Evolutionary conservation across 2,329 filamentous ascomycete species (phyloP), one percentile per base, ranked within the genome.

Genomic region (Aspergillus sp.): DNA sequence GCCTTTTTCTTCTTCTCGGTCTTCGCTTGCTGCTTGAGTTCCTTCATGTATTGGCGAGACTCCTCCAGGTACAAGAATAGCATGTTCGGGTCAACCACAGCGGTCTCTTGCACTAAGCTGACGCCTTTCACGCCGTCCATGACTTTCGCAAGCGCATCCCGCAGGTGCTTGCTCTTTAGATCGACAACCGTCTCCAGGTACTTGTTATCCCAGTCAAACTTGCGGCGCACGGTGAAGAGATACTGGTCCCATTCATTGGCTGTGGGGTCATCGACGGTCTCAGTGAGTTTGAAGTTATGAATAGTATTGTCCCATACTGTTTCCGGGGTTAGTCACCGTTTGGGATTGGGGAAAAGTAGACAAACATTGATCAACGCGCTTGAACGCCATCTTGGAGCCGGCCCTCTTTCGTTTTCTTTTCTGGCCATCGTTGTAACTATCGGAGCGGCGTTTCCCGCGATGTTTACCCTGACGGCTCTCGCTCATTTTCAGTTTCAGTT

Each of bases 181-280:
- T 96, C 90, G 45, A 96, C 84, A 13, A 86, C 74, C 0, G 91
- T 86, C 45, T 91, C 64, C 69, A 83, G 78, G 63, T 89, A 92
- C 63, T 91, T 91, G 57, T 90, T 89, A 61, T 94, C 88, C 83
- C 84, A 90, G 68, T 92, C 87, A 67, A 96, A 95, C 13, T 83
- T 87, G 50, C 91, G 82, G 14, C 89, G 84, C 14, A 96, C 88
- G 20, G 91, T 89, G 69, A 96, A 96, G 25, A 91, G 80, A 67
- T 87, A 94, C 55, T 88, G 84, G 55, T 92, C 86, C 69, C 91
- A 92, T 59, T 88, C 82, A 49, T 84, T 80, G 21, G 74, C 74
- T 52, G 83, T 82, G n/a, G 81, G 78, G 47, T 86, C 82, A 50
- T 85, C 79, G 3, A 82, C 78, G 11, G 84, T 88, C 63, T 88